Evolutionary conservation across 805 yeast genomes (phyloP), one percentile per base, ranked within the genome.

Genomic region (Jamesozyma rosinii): DNA sequence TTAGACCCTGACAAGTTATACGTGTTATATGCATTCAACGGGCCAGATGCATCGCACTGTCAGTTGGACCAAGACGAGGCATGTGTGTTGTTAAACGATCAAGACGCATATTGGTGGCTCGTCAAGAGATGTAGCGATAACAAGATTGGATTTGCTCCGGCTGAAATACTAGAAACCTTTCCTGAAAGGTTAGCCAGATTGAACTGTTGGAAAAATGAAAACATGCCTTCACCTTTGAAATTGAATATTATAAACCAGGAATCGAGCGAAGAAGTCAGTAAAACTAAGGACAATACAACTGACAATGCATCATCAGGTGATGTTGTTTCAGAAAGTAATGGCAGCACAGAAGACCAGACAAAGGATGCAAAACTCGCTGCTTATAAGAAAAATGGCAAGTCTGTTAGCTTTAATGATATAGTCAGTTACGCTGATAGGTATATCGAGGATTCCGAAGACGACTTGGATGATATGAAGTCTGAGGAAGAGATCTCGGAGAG

Each of bases 31-130:
- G 88, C 88, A 40, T 90, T 92, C 54, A 73, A 72, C 41, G 97
- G 97, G 1, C 95, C 95, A 4, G 96, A 88, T 57, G 88, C 90
- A 4, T 86, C 92, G 37, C 98, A 90, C 64, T 83, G 95, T 51
- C 78, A 82, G 45, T 71, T 90, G 10, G 60, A 67, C 18, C 78
- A 86, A 50, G 89, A 90, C 56, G 95, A 87, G 54, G 80, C 94
- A 1, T 90, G 94, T 49, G 69, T 75, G 36, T 66, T 92, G 17
- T 66, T 92, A 30, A 88, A 87, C 57, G 98, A 92, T 57, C 80
- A 83, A 39, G 96, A 92, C 64, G 75, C 85, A 47, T 92, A 92
- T 65, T 92, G 98, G 98, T 92, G 98, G 97, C 69, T 90, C 10
- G 90, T 92, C 52, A 62, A 74, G 54, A 59, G 71, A 47, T 68